Evolutionary conservation across 2,329 filamentous ascomycete species (phyloP).

Genomic region (Penicillium sp.): DNA sequence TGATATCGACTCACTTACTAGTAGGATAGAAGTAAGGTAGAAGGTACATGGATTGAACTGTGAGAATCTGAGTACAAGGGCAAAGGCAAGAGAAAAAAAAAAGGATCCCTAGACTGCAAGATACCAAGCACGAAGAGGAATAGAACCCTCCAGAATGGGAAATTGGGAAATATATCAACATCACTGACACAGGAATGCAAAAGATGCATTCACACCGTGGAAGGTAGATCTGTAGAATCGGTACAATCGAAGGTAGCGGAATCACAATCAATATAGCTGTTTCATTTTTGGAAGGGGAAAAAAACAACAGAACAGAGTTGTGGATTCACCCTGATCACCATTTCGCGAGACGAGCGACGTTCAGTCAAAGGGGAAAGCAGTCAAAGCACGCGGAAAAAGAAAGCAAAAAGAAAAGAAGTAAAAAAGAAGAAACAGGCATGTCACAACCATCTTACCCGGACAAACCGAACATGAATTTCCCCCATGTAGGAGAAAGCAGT

Average conservation of each 20-base stretch:
- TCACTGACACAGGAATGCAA: constrained; percentile 4
- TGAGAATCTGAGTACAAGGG: constrained; percentile 22
- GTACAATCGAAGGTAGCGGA: neutral
- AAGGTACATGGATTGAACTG: constrained; percentile 29
- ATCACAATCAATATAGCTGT: constrained; percentile 5
- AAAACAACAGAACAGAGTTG: neutral
- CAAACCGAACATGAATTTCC: constrained; percentile 14
- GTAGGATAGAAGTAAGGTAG: constrained; percentile 2
- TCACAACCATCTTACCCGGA: constrained; percentile 12
- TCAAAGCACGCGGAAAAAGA: constrained; percentile 17
- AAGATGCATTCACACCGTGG: neutral
- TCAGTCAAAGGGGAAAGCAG: constrained; percentile 6
- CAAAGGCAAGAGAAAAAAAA: constrained; percentile 7
- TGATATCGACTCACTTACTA: neutral
- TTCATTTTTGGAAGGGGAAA: neutral
- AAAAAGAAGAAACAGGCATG: constrained; percentile 19
- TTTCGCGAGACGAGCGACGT: constrained; percentile 13
- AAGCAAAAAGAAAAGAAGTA: constrained; percentile 16
- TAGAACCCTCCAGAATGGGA: constrained; percentile 8
- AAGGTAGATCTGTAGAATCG: constrained; percentile 7
- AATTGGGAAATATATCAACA: constrained; percentile 9
- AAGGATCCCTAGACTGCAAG: constrained; percentile 18
- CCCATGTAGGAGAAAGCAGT: constrained; percentile 5
- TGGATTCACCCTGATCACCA: constrained; percentile 11
- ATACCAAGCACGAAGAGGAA: constrained; percentile 19